These are phyloP conservation scores for Ogataea sp. DNA, from an alignment of 805 yeast species.

Conservation along the genomic window DNA sequence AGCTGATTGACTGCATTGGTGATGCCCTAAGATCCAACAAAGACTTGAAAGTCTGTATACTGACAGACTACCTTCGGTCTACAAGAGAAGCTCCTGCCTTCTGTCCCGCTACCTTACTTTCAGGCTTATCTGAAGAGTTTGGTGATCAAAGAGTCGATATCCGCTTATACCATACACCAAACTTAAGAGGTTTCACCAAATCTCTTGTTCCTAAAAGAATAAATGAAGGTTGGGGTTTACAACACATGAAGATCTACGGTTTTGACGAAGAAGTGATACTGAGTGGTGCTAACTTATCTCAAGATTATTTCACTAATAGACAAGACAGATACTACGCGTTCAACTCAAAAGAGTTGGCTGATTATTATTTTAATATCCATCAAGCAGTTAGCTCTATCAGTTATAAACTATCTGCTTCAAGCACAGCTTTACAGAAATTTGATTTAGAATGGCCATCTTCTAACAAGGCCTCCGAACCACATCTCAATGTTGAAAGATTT, in stretches of 20 bases:
- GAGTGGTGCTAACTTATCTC: slow-evolving; percentile 86
- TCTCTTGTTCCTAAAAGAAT: slow-evolving; percentile 68
- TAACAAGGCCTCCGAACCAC: slow-evolving; percentile 64
- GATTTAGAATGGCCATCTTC: slow-evolving; percentile 65
- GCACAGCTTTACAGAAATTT: slow-evolving; percentile 35
- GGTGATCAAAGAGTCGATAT: slow-evolving; percentile 66
- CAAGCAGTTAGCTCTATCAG: slow-evolving; percentile 60
- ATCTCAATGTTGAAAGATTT: slow-evolving; percentile 41
- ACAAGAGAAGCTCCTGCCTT: slow-evolving; percentile 83
- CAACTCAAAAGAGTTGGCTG: slow-evolving; percentile 45
- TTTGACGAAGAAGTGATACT: slow-evolving; percentile 84
- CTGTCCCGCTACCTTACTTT: slow-evolving; percentile 70
- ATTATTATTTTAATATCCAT: slow-evolving; percentile 71
- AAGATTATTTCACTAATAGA: slow-evolving; percentile 88
- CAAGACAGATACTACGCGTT: slow-evolving; percentile 89
- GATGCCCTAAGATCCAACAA: slow-evolving; percentile 53
- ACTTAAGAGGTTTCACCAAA: slow-evolving; percentile 59
- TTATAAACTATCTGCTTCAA: slow-evolving; percentile 44
- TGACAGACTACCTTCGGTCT: slow-evolving; percentile 85
- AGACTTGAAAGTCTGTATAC: slow-evolving; percentile 57
- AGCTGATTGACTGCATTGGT: slow-evolving; percentile 56
- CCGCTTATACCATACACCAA: slow-evolving; percentile 86
- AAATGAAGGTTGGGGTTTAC: slow-evolving; percentile 89
- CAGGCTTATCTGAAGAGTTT: slow-evolving; percentile 54
- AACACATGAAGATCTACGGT: slow-evolving; percentile 96